These are phyloP conservation scores for Eimeria sp. DNA, from an alignment of 169 alveolate genomes.

Conservation along the genomic window DNA sequence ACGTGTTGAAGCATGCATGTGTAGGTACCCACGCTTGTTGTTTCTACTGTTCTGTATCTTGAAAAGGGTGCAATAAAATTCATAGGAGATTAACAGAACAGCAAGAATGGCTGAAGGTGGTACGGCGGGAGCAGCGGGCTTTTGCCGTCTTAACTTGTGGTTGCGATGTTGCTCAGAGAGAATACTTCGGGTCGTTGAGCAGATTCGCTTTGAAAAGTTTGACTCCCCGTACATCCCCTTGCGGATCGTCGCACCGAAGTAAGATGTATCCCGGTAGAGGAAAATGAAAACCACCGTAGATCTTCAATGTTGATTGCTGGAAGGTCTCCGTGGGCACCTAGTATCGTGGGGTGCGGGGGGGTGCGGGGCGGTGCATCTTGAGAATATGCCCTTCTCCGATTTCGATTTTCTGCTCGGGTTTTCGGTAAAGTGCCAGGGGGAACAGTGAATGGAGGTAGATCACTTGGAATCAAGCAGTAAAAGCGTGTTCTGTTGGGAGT, in stretches of 20 bases:
- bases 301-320: not conserved
- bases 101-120: not conserved
- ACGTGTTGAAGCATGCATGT: not conserved
- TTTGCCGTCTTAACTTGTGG: not conserved
- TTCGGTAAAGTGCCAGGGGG: not conserved
- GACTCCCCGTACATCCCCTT: conserved; percentile 74
- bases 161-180: conserved; percentile 16
- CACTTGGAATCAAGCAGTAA: not conserved
- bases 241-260: conserved; percentile 78
- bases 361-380: not conserved
- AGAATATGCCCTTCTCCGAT: not conserved
- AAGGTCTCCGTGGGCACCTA: not conserved
- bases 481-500: not conserved
- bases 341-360: no score
- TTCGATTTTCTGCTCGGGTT: not conserved
- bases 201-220: conserved; percentile 66
- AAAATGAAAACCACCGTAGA: not conserved
- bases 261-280: not conserved
- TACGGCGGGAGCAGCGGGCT: not conserved
- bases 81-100: not conserved
- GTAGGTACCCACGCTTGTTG: not conserved
- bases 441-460: not conserved
- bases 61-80: not conserved
- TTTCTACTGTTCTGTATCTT: not conserved
- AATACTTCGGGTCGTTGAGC: conserved; percentile 74